Conservation (phyloP, 495 filamentous ascomycete genomes). For the Tuber melanosporum region DNA sequence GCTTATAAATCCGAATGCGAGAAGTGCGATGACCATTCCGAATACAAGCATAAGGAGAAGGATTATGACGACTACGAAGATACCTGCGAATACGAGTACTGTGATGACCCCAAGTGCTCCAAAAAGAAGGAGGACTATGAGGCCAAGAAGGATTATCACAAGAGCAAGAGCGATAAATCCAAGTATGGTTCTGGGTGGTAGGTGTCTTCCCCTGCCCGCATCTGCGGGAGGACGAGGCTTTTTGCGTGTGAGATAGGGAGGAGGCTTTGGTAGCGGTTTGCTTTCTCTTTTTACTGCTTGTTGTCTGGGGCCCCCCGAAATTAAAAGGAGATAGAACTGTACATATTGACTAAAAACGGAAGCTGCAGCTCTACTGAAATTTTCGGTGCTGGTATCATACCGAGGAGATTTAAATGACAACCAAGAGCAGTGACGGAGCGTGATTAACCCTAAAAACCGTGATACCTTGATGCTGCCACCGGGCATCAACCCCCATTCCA, state of each 20-base stretch:
- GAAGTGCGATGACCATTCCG: constrained; percentile 11
- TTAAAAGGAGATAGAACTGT: background rate
- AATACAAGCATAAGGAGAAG: constrained; percentile 7
- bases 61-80: constrained; percentile 2
- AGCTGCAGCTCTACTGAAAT: background rate
- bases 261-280: background rate
- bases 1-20: constrained; percentile 23
- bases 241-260: background rate
- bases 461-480: background rate
- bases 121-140: constrained; percentile 7
- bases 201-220: background rate
- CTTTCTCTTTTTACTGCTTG: background rate
- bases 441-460: background rate
- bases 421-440: background rate
- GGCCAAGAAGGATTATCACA: background rate
- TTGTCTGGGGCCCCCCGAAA: background rate
- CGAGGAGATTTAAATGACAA: background rate
- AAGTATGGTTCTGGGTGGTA: background rate
- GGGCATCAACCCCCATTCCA: background rate
- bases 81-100: background rate
- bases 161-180: background rate
- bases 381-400: background rate
- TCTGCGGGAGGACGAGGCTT: background rate
- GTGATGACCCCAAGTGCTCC: background rate
- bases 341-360: background rate